Evolutionary conservation across 495 filamentous ascomycete species (phyloP).

Genomic region (Schizothecium vesticola): DNA sequence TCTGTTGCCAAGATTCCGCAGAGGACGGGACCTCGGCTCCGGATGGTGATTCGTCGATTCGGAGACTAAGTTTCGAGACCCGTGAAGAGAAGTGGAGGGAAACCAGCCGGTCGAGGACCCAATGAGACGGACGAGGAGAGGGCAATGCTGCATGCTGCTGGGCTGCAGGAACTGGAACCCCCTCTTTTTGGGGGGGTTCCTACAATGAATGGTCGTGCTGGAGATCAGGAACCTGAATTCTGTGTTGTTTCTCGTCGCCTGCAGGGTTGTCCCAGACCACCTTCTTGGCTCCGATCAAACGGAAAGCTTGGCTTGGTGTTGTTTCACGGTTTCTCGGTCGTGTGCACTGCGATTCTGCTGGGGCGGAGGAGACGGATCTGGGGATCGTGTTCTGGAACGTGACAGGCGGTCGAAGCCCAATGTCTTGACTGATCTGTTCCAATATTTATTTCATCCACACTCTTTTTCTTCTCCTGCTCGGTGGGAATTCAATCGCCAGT

Average conservation of each 20-base stretch:
- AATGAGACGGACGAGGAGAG: background rate
- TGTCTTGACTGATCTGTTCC: background rate
- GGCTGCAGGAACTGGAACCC: conserved; percentile 5
- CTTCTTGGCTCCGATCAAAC: background rate
- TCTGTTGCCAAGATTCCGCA: background rate
- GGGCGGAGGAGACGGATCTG: background rate
- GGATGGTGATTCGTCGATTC: background rate
- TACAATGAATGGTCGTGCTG: conserved; percentile 1
- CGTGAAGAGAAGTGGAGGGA: background rate
- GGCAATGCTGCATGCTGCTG: background rate
- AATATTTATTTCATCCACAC: background rate
- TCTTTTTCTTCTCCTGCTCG: background rate
- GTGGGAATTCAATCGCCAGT: background rate
- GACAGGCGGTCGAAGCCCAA: background rate
- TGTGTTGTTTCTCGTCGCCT: background rate
- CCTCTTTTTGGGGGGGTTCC: background rate
- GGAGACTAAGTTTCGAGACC: no score
- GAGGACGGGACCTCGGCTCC: background rate
- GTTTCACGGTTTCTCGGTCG: background rate
- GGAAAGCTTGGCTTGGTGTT: conserved; percentile 5
- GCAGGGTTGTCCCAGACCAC: conserved; percentile 16
- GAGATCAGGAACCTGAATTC: conserved; percentile 9
- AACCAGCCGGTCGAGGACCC: background rate
- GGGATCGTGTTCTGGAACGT: background rate
- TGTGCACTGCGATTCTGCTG: background rate